Base-by-base conservation (phyloP, 805 yeast genomes). In the Metschnikowia reukaufii region DNA sequence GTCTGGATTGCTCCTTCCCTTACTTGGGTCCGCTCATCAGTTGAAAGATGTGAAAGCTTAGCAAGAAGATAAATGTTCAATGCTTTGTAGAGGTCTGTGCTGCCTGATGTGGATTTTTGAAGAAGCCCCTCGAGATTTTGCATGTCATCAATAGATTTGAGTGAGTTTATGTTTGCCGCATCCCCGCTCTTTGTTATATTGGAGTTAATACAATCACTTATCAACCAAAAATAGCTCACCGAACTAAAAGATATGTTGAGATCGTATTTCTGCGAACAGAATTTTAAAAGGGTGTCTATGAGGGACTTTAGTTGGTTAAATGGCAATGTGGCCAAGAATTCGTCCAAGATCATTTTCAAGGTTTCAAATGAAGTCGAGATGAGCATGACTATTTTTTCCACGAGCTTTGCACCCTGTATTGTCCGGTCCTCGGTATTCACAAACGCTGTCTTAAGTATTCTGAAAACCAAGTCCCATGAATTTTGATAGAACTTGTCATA, bases 1-100 rank as follows among this genome's bases (percentile, higher is more conserved):
- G 97, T 92, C 60, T 90, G 96, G 13, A 89, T 78, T 0, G 97
- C 83, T 2, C 97, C 97, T 57, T 89, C 90, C 50, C 95, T 76
- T 0, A 92, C 96, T 56, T 90, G 96, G 1, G 83, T 77, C 45
- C 96, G 75, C 2, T 73, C 58, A 54, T 86, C 96, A 21, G 68
- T 61, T 0, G 91, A 78, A 19, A 89, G 76, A 18, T 75, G 73
- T 0, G 89, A 82, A 31, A 92, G 65, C 27, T 79, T 76, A 7
- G 78, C 70, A 21, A 62, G 56, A 16, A 44, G 88, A 65, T 36
- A 90, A 65, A 57, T 86, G 78, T 94, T 94, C 80, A 66, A 49
- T 13, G 68, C 64, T 6, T 65, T 48, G 25, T 58, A 48, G 4
- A 51, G 45, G 6, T 33, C 45, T 1, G 48, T 20, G 30, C 36